Evolutionary conservation across 164 flowering plant species (phyloP).

Genomic region (Santalum album): DNA sequence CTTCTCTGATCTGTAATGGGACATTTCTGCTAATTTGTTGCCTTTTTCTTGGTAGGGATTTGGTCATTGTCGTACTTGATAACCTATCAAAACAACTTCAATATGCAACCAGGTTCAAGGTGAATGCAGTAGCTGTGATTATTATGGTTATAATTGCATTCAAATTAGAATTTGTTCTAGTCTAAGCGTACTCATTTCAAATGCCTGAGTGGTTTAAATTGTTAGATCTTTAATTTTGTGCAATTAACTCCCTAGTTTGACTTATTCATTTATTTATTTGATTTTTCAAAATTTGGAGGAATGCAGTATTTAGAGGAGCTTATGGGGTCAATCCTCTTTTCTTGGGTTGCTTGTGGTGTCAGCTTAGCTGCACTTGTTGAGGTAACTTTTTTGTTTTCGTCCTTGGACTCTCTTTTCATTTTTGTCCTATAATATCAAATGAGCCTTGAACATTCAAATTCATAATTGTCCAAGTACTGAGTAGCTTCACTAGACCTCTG

Average conservation of each 20-base stretch:
- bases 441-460: too few relatives aligned
- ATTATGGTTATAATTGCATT: neutral
- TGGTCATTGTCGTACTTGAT: constrained; percentile 53
- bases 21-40: neutral
- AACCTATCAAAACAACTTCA: constrained; percentile 57
- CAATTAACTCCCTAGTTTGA: too few relatives aligned
- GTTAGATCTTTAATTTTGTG: too few relatives aligned
- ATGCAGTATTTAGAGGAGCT: constrained; percentile 82
- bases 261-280: too few relatives aligned
- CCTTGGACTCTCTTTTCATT: too few relatives aligned
- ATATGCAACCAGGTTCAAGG: constrained; percentile 61
- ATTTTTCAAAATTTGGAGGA: too few relatives aligned
- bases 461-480: too few relatives aligned
- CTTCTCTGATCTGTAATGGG: neutral
- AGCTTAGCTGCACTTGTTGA: constrained; percentile 71
- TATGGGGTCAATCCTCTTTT: constrained; percentile 64
- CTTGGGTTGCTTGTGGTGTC: constrained; percentile 80
- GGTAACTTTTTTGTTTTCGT: constrained; percentile 29
- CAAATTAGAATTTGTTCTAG: too few relatives aligned
- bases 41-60: constrained; percentile 41
- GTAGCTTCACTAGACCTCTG: too few relatives aligned
- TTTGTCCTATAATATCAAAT: too few relatives aligned
- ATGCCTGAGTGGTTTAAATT: too few relatives aligned
- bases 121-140: constrained; percentile 8
- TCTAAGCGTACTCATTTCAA: too few relatives aligned